Evolutionary conservation across 345 rosid genomes (phyloP).

Genomic region (Cardamine resedifolia): DNA sequence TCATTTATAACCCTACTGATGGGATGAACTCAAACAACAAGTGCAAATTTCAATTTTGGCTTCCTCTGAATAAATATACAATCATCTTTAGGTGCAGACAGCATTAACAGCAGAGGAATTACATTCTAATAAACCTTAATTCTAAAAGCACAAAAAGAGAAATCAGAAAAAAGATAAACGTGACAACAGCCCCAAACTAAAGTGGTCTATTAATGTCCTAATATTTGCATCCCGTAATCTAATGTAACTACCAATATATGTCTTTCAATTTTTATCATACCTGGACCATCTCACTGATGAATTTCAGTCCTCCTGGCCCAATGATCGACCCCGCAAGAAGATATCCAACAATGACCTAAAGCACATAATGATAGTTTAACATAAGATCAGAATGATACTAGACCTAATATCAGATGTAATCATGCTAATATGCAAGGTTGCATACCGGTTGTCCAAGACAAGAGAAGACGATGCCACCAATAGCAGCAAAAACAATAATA

Average conservation of each 20-base stretch:
- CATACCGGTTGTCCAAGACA: constrained; percentile 98
- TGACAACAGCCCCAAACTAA: background rate
- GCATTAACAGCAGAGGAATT: background rate
- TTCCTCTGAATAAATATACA: background rate
- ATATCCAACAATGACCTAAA: constrained; percentile 94
- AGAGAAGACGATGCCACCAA: constrained; percentile 93
- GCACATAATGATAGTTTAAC: background rate
- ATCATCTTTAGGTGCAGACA: background rate
- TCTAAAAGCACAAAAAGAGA: background rate
- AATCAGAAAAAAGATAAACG: background rate
- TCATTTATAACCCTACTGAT: background rate
- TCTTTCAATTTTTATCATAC: constrained; percentile 37
- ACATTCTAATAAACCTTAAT: background rate
- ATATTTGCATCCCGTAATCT: background rate
- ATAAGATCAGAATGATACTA: constrained; percentile 9
- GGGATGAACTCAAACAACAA: background rate
- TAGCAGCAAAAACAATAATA: constrained; percentile 95
- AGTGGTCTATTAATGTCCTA: background rate
- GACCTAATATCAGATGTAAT: constrained; percentile 13
- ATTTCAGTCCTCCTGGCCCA: constrained; percentile 98
- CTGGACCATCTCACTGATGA: constrained; percentile 99
- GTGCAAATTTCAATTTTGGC: background rate
- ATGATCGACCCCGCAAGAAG: constrained; percentile 95
- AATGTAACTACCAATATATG: background rate
- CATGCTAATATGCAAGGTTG: constrained; percentile 13